Evolutionary conservation across 176 grass and related monocot species (phyloP).

Genomic region (Aegilops tauschii): DNA sequence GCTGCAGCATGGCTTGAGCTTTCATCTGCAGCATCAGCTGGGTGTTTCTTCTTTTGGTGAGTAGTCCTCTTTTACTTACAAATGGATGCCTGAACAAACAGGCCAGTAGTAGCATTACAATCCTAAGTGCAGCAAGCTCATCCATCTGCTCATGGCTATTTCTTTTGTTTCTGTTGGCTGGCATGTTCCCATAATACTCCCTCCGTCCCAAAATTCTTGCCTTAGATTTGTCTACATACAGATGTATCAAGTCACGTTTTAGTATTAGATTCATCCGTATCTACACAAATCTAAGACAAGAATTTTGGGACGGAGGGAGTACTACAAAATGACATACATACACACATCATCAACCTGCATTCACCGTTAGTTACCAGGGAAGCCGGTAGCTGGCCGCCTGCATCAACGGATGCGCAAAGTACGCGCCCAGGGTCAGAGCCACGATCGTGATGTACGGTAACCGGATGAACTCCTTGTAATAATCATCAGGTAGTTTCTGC

Average conservation of each 20-base stretch:
- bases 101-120: not conserved
- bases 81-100: not conserved
- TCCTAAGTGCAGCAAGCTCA: not conserved
- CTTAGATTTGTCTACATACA: no score
- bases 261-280: no score
- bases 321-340: constrained; percentile 11
- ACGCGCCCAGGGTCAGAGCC: constrained; percentile 73
- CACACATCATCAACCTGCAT: constrained; percentile 25
- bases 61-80: not conserved
- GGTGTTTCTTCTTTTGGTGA: not conserved
- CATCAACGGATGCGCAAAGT: constrained; percentile 90
- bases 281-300: no score
- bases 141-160: not conserved
- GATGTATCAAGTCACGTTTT: no score
- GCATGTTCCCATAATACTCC: not conserved
- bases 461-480: constrained; percentile 89
- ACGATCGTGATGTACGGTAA: constrained; percentile 78
- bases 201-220: no score
- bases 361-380: constrained; percentile 56
- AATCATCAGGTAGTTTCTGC: constrained; percentile 78
- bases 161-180: not conserved
- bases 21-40: not conserved
- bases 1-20: not conserved
- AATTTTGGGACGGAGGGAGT: no score
- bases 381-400: constrained; percentile 88